These are phyloP conservation scores for Aspergillus pseudoterreus DNA, from an alignment of 2,329 filamentous ascomycete species.

Conservation along the genomic window DNA sequence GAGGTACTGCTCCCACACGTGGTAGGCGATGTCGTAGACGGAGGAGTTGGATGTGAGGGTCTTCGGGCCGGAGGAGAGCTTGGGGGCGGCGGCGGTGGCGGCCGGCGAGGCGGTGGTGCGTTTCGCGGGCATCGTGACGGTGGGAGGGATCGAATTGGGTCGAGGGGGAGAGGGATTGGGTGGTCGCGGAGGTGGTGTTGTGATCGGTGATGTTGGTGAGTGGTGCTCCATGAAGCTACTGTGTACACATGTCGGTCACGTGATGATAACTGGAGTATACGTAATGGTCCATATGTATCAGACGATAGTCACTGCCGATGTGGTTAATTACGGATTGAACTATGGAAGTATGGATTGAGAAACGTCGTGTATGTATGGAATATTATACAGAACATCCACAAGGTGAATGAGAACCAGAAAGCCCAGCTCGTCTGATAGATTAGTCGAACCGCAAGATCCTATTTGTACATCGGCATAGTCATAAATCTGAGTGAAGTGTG, in stretches of 20 bases:
- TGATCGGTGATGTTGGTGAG: background rate
- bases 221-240: slow-evolving; percentile 10
- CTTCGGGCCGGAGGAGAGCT: slow-evolving; percentile 32
- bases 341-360: too few relatives aligned
- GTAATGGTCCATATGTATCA: background rate
- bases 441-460: background rate
- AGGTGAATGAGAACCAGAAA: too few relatives aligned
- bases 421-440: background rate
- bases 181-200: background rate
- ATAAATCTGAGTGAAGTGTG: background rate
- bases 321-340: too few relatives aligned
- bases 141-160: background rate
- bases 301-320: too few relatives aligned
- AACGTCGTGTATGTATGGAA: too few relatives aligned
- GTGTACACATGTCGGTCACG: slow-evolving; percentile 10
- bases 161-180: background rate
- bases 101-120: slow-evolving; percentile 17
- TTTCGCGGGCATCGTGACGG: slow-evolving; percentile 20
- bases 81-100: slow-evolving; percentile 17
- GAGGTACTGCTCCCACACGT: slow-evolving; percentile 74
- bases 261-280: background rate
- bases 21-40: slow-evolving; percentile 57
- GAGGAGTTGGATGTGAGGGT: slow-evolving; percentile 39
- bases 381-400: too few relatives aligned
- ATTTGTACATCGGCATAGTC: background rate